Evolutionary conservation across 768 basidiomycete genomes (phyloP), one percentile per base, ranked within the genome.

Genomic region (Lentinus tigrinus): DNA sequence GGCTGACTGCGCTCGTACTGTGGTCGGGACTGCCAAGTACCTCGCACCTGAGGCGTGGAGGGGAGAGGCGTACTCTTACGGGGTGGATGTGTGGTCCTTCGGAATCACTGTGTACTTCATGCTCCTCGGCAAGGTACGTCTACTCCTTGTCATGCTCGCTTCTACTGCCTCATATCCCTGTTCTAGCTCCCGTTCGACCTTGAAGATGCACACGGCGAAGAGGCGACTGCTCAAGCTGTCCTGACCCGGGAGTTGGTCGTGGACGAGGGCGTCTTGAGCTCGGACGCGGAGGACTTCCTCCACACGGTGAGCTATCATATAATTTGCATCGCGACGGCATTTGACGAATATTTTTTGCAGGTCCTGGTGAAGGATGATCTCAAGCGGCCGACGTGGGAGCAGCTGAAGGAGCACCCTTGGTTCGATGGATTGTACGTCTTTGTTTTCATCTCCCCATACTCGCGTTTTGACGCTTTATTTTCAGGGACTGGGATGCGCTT

Each of bases 11-110:
- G 17, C 27, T 43, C 39, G 39, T 4, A 14, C 5, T 5, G 4
- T 44, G 34, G 49, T 59, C 40, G 76, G 78, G 28, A 78, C 77
- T 43, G 75, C 74, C 16, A 74, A 74, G 58, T 78, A 75, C 73
- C 76, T 78, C 73, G 72, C 78, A 10, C 78, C 77, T 1, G 78
- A 79, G 61, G 72, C 78, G 16, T 74, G 69, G 48, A 16, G 5
- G 6, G 42, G 48, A 48, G 70, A 74, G 62, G 72, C 75, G 54
- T 79, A 79, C 63, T 74, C 75, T n/a, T 75, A 76, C 37, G 70
- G 72, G 52, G 75, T 73, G 10, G 78, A 80, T 56, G 70, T 77
- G 37, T 80, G 78, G 78, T 73, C 74, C 11, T 68, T 77, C 43
- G 78, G 76, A 17, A 75, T 79, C 61, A 73, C 78, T 67, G 23